Evolutionary conservation across 2,329 filamentous ascomycete species (phyloP).

Genomic region (Botrytis hyacinthi): DNA sequence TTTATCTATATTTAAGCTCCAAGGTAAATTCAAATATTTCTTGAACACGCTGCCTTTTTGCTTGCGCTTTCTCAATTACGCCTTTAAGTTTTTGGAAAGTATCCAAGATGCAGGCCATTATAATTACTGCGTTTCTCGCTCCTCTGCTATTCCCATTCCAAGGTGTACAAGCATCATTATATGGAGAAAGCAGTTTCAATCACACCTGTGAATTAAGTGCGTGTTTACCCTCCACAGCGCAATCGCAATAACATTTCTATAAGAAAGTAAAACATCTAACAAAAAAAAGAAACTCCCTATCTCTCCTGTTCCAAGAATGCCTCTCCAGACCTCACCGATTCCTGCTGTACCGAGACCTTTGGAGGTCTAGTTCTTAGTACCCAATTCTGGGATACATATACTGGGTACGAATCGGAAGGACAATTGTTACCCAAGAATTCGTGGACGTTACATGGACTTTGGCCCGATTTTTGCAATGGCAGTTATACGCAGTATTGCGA

Average conservation of each 20-base stretch:
- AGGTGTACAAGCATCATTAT: slow-evolving; percentile 25
- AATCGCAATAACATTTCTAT: not conserved
- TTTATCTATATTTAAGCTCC: not conserved
- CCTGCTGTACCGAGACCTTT: slow-evolving; percentile 64
- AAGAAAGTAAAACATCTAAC: not conserved
- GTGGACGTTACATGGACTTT: slow-evolving; percentile 51
- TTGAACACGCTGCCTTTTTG: not conserved
- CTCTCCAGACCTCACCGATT: slow-evolving; percentile 49
- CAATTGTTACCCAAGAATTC: slow-evolving; percentile 56
- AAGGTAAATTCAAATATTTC: not conserved
- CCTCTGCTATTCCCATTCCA: slow-evolving; percentile 3
- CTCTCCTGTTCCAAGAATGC: slow-evolving; percentile 52
- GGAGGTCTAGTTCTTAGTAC: slow-evolving; percentile 61
- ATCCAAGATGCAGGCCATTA: not conserved
- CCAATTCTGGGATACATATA: slow-evolving; percentile 65
- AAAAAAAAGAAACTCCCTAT: slow-evolving; percentile 30
- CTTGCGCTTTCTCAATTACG: not conserved
- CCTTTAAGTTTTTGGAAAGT: not conserved
- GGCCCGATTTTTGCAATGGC: slow-evolving; percentile 51
- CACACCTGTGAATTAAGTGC: slow-evolving; percentile 34
- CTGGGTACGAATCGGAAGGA: slow-evolving; percentile 55
- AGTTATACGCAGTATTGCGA: slow-evolving; percentile 68
- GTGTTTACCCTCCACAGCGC: not conserved
- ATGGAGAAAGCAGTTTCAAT: slow-evolving; percentile 34
- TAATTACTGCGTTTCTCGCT: not conserved